Evolutionary conservation across 768 basidiomycete species (phyloP), one percentile per base, ranked within the genome.

Genomic region (Lactarius psammicola): DNA sequence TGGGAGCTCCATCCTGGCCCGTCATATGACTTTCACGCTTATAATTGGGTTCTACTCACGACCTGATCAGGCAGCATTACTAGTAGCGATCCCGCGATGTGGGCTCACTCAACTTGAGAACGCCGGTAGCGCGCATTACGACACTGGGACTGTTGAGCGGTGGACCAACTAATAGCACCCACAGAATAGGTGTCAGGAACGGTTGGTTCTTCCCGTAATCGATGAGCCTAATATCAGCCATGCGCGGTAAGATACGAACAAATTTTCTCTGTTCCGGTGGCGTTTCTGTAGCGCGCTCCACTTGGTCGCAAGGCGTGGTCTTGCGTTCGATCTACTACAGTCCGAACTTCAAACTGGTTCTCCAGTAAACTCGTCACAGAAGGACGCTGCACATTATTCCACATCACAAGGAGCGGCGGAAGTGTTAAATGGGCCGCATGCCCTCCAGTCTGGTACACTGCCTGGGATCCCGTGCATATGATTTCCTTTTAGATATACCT

Each of bases 301-400:
- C 17, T 38, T 20, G 28, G 44, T 36, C 44, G 59, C 40, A 55
- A 10, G 42, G 34, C 33, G 42, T 31, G 31, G 23, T 30, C 26
- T 38, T 18, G 18, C 51, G 38, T 38, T 51, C 34, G n/a, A 26
- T 23, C 6, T n/a, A 30, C 23, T 33, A 15, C 38, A 6, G n/a
- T 23, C 23, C 8, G 36, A 46, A 8, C 60, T 62, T 66, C 60
- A 60, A 66, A 66, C 60, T 49, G 30, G 60, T 66, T 66, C 30
- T 55, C 28, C n/a, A n/a, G n/a, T 55, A 55, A 30, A 17, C 30
- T 17, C 9, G 2, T 30, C 8, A 18, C 54, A n/a, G 8, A 31
- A n/a, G n/a, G n/a, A n/a, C n/a, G n/a, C n/a, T n/a, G n/a, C n/a
- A n/a, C n/a, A n/a, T n/a, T n/a, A n/a, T n/a, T n/a, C n/a, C n/a